Percentiles rank a stretch among this genome's conserved stretches.
These are phyloP conservation scores for Tulasnella calospora DNA, from an alignment of 768 basidiomycete genomes.

Conservation along the genomic window DNA sequence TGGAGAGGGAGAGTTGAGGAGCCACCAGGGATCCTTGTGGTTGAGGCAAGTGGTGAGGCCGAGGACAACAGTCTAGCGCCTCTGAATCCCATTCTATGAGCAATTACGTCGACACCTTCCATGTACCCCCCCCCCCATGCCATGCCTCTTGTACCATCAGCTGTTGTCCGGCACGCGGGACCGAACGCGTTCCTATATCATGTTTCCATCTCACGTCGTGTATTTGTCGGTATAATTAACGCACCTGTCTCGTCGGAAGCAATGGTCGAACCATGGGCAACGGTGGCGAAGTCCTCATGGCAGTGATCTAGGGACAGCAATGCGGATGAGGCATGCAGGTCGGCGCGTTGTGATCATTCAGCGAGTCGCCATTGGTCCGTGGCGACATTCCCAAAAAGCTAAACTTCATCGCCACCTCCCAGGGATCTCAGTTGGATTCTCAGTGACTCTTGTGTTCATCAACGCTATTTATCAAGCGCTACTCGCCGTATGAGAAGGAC, in stretches of 20 bases:
- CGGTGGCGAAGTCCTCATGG: neutral
- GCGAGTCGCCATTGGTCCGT: neutral
- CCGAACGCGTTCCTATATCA: neutral
- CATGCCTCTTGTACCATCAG: neutral
- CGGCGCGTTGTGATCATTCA: neutral
- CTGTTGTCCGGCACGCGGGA: neutral
- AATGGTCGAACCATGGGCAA: neutral
- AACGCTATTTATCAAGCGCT: neutral
- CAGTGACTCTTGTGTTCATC: neutral
- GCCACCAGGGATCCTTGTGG: neutral
- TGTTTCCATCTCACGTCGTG: neutral
- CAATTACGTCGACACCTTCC: neutral
- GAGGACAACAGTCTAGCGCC: neutral
- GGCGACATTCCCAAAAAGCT: neutral
- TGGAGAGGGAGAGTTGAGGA: neutral
- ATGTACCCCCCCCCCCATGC: neutral
- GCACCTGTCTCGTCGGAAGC: neutral
- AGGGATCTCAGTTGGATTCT: neutral
- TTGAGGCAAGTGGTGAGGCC: neutral
- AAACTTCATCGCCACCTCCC: neutral
- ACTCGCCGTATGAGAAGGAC: neutral
- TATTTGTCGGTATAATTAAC: neutral
- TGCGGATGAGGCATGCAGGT: neutral
- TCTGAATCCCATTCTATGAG: neutral
- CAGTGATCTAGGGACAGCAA: neutral